Evolutionary conservation across 2,329 filamentous ascomycete species (phyloP).

Genomic region (Zymoseptoria crescenta): DNA sequence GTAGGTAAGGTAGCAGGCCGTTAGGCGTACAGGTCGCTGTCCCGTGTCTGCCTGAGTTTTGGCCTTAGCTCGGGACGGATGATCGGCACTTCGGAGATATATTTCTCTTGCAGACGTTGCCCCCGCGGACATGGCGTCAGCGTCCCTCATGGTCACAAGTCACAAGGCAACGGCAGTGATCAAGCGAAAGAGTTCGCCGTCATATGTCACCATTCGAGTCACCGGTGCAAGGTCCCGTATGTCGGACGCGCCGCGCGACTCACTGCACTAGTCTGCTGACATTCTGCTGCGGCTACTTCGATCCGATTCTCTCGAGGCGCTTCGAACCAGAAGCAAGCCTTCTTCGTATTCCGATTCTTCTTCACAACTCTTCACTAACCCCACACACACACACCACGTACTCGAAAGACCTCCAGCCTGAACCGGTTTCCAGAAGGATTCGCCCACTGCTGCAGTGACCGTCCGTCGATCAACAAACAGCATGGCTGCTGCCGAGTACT

Average conservation of each 20-base stretch:
- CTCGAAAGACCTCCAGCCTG: not conserved
- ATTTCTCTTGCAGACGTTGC: not conserved
- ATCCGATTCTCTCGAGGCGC: not conserved
- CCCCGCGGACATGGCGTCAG: too few species aligned
- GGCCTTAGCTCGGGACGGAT: not conserved
- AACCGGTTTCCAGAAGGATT: not conserved
- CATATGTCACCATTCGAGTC: not conserved
- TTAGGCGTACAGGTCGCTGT: too few species aligned
- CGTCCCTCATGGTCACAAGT: not conserved
- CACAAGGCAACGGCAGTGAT: not conserved
- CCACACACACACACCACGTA: not conserved
- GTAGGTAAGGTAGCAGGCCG: too few species aligned
- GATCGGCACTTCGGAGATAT: not conserved
- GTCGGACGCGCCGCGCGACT: not conserved
- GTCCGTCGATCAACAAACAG: not conserved
- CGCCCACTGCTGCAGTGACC: not conserved
- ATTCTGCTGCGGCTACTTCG: not conserved
- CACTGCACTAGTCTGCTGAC: not conserved
- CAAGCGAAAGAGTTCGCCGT: not conserved
- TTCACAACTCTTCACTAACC: not conserved
- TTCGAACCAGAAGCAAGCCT: not conserved
- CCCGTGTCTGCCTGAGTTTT: not conserved
- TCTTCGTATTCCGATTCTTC: not conserved
- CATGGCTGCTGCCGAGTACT: constrained; percentile 27
- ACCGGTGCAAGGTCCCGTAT: not conserved